Conservation (phyloP, 2,329 filamentous ascomycete species). For the Pseudopyricularia javanii region DNA sequence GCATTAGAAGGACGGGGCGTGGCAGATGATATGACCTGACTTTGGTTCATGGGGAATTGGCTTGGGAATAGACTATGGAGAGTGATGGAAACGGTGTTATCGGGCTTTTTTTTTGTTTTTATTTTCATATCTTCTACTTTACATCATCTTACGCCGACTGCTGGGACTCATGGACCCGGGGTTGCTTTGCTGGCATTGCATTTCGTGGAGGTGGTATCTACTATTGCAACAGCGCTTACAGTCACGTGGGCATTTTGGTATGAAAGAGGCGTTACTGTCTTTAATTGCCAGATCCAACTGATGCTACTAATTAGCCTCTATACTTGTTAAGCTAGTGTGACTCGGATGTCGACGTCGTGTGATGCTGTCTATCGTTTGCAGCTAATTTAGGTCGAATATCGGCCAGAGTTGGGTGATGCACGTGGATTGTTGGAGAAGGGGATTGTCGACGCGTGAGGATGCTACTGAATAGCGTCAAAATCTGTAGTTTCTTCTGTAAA, state of each 20-base stretch:
- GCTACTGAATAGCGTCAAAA: too few relatives aligned
- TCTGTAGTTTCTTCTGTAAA: too few relatives aligned
- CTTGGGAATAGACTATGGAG: not conserved
- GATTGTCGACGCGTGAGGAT: too few relatives aligned
- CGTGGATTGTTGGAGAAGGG: too few relatives aligned
- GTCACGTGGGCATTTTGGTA: too few relatives aligned
- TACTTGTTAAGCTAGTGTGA: not conserved
- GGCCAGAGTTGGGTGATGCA: not conserved
- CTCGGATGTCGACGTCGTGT: not conserved
- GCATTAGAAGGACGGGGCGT: not conserved
- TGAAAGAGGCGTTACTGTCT: too few relatives aligned
- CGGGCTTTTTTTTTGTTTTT: constrained; percentile 6
- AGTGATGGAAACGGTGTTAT: not conserved
- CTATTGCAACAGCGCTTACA: too few relatives aligned
- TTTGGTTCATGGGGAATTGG: not conserved
- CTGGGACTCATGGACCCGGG: too few relatives aligned
- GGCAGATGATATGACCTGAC: not conserved
- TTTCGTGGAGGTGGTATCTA: too few relatives aligned
- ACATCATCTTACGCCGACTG: not conserved
- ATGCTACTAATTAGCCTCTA: not conserved
- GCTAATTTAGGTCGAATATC: not conserved
- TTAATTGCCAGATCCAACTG: too few relatives aligned
- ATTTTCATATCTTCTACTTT: constrained; percentile 1
- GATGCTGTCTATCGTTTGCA: not conserved
- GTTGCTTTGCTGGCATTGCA: too few relatives aligned